Conservation (phyloP, 768 basidiomycete species). For the Collybia nuda region DNA sequence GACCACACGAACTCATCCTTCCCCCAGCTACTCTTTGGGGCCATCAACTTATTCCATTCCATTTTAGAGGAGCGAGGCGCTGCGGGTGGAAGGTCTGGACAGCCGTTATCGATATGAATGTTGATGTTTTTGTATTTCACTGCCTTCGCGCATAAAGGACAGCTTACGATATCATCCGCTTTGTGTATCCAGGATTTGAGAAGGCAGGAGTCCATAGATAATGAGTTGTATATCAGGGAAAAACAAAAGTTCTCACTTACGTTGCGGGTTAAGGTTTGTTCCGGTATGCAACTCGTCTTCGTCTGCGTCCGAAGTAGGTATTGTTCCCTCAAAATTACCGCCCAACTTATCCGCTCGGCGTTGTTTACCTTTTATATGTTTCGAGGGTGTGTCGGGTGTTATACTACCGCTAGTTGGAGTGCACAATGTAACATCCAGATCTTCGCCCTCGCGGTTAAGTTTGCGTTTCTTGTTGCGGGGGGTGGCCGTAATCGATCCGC, state of each 20-base stretch:
- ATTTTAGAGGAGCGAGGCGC: constrained; percentile 26
- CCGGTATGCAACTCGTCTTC: constrained; percentile 25
- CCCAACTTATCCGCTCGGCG: constrained; percentile 2
- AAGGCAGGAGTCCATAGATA: background rate
- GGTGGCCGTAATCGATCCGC: background rate
- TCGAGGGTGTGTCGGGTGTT: constrained; percentile 17
- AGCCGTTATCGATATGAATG: constrained; percentile 65
- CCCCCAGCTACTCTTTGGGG: constrained; percentile 31
- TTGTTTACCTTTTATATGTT: constrained; percentile 13
- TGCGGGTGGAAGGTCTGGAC: constrained; percentile 32
- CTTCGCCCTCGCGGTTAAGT: constrained; percentile 2
- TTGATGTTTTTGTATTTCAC: constrained; percentile 55
- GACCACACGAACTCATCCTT: constrained; percentile 33
- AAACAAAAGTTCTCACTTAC: constrained; percentile 1
- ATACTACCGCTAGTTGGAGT: constrained; percentile 6
- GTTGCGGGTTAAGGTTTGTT: background rate
- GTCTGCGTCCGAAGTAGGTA: constrained; percentile 36
- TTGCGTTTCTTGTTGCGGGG: constrained; percentile 16
- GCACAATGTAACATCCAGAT: constrained; percentile 3
- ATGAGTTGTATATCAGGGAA: background rate
- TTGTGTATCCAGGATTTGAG: background rate
- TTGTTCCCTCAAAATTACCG: constrained; percentile 9
- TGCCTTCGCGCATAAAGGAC: constrained; percentile 58
- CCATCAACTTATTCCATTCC: constrained; percentile 49
- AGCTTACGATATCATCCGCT: constrained; percentile 46